Evolutionary conservation across 2,329 filamentous ascomycete genomes (phyloP), one percentile per base, ranked within the genome.

Genomic region (Onygenales sp.): DNA sequence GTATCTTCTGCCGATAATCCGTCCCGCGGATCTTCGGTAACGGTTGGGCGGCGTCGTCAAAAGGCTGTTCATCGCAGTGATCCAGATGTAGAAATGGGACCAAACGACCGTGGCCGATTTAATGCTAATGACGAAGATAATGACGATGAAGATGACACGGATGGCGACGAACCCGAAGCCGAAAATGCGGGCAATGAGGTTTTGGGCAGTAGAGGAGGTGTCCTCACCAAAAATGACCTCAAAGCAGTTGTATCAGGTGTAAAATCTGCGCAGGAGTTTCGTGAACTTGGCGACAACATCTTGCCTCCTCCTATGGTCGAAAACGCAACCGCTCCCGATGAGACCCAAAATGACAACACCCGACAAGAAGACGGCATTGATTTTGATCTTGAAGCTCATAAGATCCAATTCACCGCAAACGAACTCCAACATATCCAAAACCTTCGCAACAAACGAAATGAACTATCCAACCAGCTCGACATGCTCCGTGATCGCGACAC

Each of bases 171-270:
- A 14, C 54, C 59, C 4, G 63, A 58, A 14, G 54, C 57, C 2
- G 62, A 63, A 33, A 59, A 59, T 5, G 56, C 55, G 13, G 45
- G 59, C 27, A 57, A 53, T 3, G 63, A 66, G 39, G 69, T 69
- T 14, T 54, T 72, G n/a, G 68, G 69, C n/a, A 72, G 69, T 52
- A 67, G 66, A 61, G 73, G 73, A 32, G 71, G 73, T 10, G 62
- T 72, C 8, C 64, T 75, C 36, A 73, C 69, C 2, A 57, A 64
- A 5, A 60, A 61, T n/a, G 72, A 75, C 48, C 64, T 75, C 43
- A 73, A 72, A 54, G 68, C 73, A 5, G 64, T 67, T 8, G 59
- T 71, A 43, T 64, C 63, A 55, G 64, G 64, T 1, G 69, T 70
- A 5, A 61, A 57, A 3, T 73, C 72, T 2, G 66, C 69, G 5